Conservation (phyloP, 2,329 filamentous ascomycete species). For the Claviceps digitariae region DNA sequence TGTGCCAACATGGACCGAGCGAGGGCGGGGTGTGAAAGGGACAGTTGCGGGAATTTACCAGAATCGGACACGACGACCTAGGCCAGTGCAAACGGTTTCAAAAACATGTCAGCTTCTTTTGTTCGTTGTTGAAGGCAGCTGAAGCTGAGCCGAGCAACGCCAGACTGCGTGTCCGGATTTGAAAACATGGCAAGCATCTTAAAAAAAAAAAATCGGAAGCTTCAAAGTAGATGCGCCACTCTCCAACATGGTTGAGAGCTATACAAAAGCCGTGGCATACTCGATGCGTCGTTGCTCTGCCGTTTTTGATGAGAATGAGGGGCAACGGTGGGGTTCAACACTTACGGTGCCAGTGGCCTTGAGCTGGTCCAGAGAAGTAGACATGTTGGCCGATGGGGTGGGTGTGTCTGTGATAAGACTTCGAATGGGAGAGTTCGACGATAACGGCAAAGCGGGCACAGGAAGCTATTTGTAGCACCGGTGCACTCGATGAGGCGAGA, state of each 20-base stretch:
- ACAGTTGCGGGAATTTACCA: constrained; percentile 45
- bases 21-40: neutral
- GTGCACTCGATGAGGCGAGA: neutral
- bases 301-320: constrained; percentile 13
- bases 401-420: no score
- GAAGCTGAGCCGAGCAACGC: neutral
- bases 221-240: neutral
- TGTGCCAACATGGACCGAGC: neutral
- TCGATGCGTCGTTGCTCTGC: neutral
- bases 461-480: neutral
- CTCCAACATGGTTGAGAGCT: constrained; percentile 2
- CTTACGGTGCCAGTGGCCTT: constrained; percentile 93
- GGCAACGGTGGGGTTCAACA: constrained; percentile 23
- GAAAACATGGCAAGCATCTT: neutral
- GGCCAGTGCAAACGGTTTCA: constrained; percentile 9
- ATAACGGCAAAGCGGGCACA: neutral
- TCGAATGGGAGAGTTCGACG: neutral
- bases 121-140: neutral
- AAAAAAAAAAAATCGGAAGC: neutral
- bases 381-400: constrained; percentile 41
- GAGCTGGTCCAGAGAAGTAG: constrained; percentile 87
- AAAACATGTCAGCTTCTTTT: constrained; percentile 12
- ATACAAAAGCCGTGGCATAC: neutral
- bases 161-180: neutral
- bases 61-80: constrained; percentile 95